Evolutionary conservation across 2,329 filamentous ascomycete species (phyloP).

Genomic region (Colletotrichum sp.): DNA sequence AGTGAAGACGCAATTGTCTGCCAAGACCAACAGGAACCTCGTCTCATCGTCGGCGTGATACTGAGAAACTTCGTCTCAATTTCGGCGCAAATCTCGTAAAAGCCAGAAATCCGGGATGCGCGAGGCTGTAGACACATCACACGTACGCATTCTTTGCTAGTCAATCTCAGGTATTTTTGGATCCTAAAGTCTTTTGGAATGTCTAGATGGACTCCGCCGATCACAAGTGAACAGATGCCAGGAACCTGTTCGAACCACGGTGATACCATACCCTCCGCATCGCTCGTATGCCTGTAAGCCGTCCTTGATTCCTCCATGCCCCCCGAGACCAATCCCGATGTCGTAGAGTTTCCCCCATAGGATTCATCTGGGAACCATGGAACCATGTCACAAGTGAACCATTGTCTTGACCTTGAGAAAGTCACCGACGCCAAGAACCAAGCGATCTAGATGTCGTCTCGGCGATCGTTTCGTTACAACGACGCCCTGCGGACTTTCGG

Average conservation of each 20-base stretch:
- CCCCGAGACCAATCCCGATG: not conserved
- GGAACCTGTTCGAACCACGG: not conserved
- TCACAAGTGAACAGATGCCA: not conserved
- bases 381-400: not conserved
- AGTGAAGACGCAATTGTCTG: not conserved
- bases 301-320: not conserved
- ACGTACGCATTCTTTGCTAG: not conserved
- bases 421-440: not conserved
- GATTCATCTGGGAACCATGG: not conserved
- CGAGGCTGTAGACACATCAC: not conserved
- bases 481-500: not conserved
- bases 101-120: not conserved
- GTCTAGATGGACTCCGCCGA: not conserved
- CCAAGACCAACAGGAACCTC: not conserved
- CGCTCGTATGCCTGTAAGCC: not conserved
- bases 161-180: not conserved
- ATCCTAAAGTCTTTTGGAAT: not conserved
- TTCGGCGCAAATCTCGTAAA: not conserved
- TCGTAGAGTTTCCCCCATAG: not conserved
- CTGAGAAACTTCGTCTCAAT: not conserved
- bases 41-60: not conserved
- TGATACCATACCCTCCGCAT: not conserved
- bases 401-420: not conserved
- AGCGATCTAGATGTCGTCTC: conserved; percentile 1
- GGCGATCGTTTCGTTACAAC: conserved; percentile 6